Evolutionary conservation across 2,329 filamentous ascomycete genomes (phyloP).

Genomic region (Trichoderma sp.): DNA sequence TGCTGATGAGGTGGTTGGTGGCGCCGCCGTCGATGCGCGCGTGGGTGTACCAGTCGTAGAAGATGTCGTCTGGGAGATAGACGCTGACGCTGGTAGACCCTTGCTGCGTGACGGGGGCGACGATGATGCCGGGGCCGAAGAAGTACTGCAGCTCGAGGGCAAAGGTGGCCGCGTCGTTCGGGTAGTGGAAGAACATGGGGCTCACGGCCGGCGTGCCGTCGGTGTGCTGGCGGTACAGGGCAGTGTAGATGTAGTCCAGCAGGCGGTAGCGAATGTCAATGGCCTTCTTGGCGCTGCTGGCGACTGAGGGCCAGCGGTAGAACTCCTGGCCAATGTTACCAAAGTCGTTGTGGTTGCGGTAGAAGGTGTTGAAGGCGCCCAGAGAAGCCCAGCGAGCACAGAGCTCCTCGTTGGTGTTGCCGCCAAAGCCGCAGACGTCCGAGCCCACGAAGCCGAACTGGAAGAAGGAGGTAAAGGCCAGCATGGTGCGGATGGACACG

Average conservation of each 20-base stretch:
- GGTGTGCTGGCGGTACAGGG: conserved; percentile 57
- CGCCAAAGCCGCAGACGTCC: conserved; percentile 75
- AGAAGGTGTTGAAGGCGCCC: conserved; percentile 70
- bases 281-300: conserved; percentile 62
- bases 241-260: conserved; percentile 81
- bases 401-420: conserved; percentile 59
- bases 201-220: conserved; percentile 65
- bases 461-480: conserved; percentile 68
- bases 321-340: conserved; percentile 58
- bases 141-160: conserved; percentile 51
- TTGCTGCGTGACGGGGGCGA: conserved; percentile 49
- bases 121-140: conserved; percentile 47
- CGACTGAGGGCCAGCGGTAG: conserved; percentile 65
- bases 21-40: conserved; percentile 42
- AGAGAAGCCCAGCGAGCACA: conserved; percentile 69
- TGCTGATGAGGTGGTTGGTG: conserved; percentile 32
- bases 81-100: conserved; percentile 43
- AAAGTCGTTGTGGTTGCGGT: conserved; percentile 63
- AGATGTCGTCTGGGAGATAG: conserved; percentile 50
- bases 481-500: conserved; percentile 73
- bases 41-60: conserved; percentile 55
- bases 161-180: conserved; percentile 45
- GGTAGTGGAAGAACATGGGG: conserved; percentile 73
- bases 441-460: conserved; percentile 68
- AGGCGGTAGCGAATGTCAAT: conserved; percentile 72